Conservation (phyloP, 768 basidiomycete species). For the Hericium alpestre region DNA sequence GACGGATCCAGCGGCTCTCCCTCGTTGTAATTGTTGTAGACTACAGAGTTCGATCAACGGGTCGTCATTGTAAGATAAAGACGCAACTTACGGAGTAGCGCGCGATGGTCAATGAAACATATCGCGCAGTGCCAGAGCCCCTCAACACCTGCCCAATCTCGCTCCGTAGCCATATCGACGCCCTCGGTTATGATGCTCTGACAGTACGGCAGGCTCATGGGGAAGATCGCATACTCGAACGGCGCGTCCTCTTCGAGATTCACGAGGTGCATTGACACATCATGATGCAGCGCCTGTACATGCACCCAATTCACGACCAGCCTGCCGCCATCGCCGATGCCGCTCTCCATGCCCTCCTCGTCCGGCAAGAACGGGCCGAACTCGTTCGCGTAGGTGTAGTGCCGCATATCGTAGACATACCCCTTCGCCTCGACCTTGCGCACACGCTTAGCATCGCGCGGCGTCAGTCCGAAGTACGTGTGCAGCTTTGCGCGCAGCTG, state of each 20-base stretch:
- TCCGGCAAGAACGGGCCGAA: constrained; percentile 45
- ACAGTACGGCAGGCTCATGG: constrained; percentile 42
- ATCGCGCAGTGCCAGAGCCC: constrained; percentile 58
- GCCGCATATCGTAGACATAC: constrained; percentile 51
- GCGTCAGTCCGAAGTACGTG: constrained; percentile 45
- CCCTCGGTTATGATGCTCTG: constrained; percentile 37
- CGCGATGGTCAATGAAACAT: constrained; percentile 59
- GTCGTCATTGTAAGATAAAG: neutral
- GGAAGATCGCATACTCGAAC: constrained; percentile 23
- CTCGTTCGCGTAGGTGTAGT: constrained; percentile 37
- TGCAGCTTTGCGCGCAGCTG: constrained; percentile 45
- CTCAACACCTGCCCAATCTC: constrained; percentile 50
- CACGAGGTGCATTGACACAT: constrained; percentile 42
- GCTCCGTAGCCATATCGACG: constrained; percentile 24
- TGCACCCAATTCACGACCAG: constrained; percentile 48
- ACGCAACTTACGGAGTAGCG: constrained; percentile 44
- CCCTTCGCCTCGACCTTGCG: constrained; percentile 34
- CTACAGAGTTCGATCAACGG: constrained; percentile 19
- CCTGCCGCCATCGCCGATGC: neutral
- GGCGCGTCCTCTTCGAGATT: constrained; percentile 25
- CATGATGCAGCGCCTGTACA: constrained; percentile 43
- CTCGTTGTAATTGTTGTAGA: constrained; percentile 35
- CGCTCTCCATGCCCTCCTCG: neutral
- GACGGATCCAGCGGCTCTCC: constrained; percentile 29
- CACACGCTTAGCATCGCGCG: constrained; percentile 25